Percentiles rank a stretch among this genome's conserved stretches.
phyloP scores from a whole-genome alignment of 2,329 filamentous ascomycete species.

The Claviceps sp. region DNA sequence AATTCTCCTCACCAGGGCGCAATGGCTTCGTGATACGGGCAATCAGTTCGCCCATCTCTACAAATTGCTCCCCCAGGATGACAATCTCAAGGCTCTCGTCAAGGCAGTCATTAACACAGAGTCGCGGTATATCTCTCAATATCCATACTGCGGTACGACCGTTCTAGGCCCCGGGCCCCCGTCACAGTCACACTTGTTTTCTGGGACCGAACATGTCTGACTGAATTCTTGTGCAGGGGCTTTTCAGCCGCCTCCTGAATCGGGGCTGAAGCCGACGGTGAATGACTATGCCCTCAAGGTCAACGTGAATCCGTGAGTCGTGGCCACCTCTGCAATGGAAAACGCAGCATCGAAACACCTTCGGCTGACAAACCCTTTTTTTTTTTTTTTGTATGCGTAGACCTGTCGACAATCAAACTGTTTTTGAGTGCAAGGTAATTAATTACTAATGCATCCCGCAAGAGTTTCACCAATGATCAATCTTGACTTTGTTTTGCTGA shows the following conservation, averaged over 20 bases:
- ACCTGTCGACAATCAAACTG: slow-evolving; percentile 13
- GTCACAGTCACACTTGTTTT: background rate
- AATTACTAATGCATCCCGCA: no score
- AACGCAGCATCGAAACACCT: background rate
- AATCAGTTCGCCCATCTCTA: slow-evolving; percentile 61
- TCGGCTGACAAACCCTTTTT: background rate
- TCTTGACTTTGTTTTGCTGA: background rate
- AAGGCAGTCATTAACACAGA: slow-evolving; percentile 61
- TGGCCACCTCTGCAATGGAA: background rate
- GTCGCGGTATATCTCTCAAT: slow-evolving; percentile 50
- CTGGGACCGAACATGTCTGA: background rate
- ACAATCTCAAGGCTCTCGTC: slow-evolving; percentile 54
- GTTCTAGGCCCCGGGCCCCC: background rate
- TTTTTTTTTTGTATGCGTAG: slow-evolving; percentile 2
- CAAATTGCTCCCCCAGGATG: slow-evolving; percentile 38
- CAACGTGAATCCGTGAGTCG: slow-evolving; percentile 12
- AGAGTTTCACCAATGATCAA: background rate
- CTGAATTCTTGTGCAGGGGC: slow-evolving; percentile 39
- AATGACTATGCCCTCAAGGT: slow-evolving; percentile 14
- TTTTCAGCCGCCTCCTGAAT: slow-evolving; percentile 74
- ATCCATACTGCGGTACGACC: slow-evolving; percentile 53
- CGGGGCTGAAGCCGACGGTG: slow-evolving; percentile 27
- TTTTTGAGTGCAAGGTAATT: slow-evolving; percentile 16
- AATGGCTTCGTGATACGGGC: slow-evolving; percentile 72
- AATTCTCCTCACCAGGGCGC: slow-evolving; percentile 9